phyloP scores from a whole-genome alignment of 2,329 filamentous ascomycete genomes.

The Clathrospora elynae region DNA sequence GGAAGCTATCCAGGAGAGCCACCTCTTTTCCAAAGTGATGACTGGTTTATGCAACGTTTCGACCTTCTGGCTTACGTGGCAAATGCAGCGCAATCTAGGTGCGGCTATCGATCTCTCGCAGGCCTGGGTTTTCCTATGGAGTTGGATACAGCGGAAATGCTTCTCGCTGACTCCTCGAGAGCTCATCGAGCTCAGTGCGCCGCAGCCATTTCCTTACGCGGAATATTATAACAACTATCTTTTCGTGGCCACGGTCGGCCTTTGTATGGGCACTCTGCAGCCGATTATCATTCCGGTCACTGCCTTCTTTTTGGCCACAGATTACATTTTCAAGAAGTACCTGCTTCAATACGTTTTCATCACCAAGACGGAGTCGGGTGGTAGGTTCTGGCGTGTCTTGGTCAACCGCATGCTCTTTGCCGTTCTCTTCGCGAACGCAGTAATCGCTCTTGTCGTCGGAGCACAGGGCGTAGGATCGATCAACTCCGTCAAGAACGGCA shows the following conservation, averaged over 20 bases:
- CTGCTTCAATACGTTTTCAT: slow-evolving; percentile 82
- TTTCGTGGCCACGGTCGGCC: slow-evolving; percentile 85
- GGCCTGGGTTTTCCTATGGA: slow-evolving; percentile 76
- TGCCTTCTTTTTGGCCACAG: slow-evolving; percentile 84
- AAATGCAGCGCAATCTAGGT: slow-evolving; percentile 89
- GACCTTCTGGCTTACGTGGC: slow-evolving; percentile 87
- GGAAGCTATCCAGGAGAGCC: slow-evolving; percentile 67
- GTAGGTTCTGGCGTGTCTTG: slow-evolving; percentile 85
- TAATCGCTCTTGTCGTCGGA: slow-evolving; percentile 78
- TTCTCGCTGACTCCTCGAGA: slow-evolving; percentile 86
- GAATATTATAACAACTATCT: slow-evolving; percentile 98
- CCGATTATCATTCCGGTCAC: slow-evolving; percentile 85
- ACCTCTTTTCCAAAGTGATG: slow-evolving; percentile 70
- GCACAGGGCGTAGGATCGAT: slow-evolving; percentile 63
- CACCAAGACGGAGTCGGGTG: slow-evolving; percentile 94
- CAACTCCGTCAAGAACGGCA: slow-evolving; percentile 34
- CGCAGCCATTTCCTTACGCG: slow-evolving; percentile 89
- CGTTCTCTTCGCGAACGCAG: slow-evolving; percentile 73
- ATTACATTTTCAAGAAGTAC: slow-evolving; percentile 92
- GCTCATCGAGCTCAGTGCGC: slow-evolving; percentile 89
- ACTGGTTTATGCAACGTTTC: slow-evolving; percentile 79
- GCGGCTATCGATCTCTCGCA: slow-evolving; percentile 83
- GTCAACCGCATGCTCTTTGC: slow-evolving; percentile 92
- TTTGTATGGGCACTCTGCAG: slow-evolving; percentile 83
- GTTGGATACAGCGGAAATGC: slow-evolving; percentile 80